phyloP scores from a whole-genome alignment of 2,329 filamentous ascomycete species.

The Ophiostoma triangulosporum region DNA sequence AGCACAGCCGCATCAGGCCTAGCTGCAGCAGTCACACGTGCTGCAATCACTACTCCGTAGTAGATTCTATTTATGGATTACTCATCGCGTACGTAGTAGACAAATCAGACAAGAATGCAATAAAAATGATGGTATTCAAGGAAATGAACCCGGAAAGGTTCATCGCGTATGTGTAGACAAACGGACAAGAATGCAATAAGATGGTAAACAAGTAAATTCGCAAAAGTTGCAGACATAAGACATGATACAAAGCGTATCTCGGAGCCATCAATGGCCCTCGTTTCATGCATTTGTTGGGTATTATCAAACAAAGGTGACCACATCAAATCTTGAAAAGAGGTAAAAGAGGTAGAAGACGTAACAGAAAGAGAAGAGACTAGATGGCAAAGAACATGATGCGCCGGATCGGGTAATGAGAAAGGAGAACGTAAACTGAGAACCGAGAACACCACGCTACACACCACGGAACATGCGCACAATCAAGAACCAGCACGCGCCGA shows the following conservation, averaged over 20 bases:
- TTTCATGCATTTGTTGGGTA: conserved; percentile 10
- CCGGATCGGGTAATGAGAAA: neutral
- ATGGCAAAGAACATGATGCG: neutral
- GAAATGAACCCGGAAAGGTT: no score
- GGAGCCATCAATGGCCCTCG: conserved; percentile 2
- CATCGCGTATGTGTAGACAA: no score
- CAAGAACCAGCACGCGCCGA: conserved; percentile 85
- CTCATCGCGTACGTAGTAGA: no score
- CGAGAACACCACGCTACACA: conserved; percentile 27
- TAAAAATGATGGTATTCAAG: no score
- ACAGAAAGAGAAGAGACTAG: neutral
- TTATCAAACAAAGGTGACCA: conserved; percentile 4
- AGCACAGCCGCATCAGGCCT: neutral
- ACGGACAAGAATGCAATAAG: no score
- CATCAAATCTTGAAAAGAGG: neutral
- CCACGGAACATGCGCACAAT: conserved; percentile 74
- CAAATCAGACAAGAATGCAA: no score
- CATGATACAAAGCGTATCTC: neutral
- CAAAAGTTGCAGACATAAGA: neutral
- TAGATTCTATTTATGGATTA: no score
- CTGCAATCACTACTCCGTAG: no score
- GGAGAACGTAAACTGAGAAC: neutral
- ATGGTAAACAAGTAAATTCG: no score
- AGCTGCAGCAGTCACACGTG: neutral
- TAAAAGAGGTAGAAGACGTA: neutral